These are phyloP conservation scores for Ichthyophonus hoferi DNA, from an alignment of 208 protist species.

Conservation along the genomic window DNA sequence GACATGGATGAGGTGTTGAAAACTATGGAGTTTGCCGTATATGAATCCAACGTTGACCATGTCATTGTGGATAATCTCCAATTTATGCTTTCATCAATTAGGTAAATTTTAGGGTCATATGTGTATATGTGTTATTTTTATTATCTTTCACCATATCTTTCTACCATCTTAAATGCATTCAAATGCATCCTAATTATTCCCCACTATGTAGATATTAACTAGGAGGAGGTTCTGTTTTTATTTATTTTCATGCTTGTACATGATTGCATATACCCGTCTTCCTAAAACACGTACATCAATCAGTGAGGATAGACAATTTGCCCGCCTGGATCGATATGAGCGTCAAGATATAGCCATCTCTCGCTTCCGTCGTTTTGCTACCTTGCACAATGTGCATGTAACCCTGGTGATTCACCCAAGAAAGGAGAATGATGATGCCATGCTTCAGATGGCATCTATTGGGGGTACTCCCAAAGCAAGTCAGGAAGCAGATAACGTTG, in stretches of 20 bases:
- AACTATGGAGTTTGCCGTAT: conserved; percentile 68
- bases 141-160: no score
- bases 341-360: conserved; percentile 59
- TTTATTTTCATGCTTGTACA: no score
- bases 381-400: conserved; percentile 65
- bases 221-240: no score
- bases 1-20: conserved; percentile 59
- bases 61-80: conserved; percentile 68
- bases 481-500: conserved; percentile 67
- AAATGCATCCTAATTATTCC: no score
- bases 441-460: conserved; percentile 42
- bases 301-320: no score
- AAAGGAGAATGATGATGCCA: conserved; percentile 46
- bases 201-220: no score
- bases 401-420: conserved; percentile 66
- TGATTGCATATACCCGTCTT: no score
- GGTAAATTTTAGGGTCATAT: neutral
- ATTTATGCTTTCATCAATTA: conserved; percentile 58
- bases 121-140: neutral
- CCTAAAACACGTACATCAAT: no score
- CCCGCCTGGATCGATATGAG: conserved; percentile 49
- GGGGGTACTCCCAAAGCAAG: conserved; percentile 69
- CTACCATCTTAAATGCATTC: no score
- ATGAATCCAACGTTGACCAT: conserved; percentile 66
- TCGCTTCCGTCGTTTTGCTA: conserved; percentile 61